Evolutionary conservation across 306 rosid genomes (phyloP), one percentile per base, ranked within the genome.

Genomic region (Cicer yamashitae): DNA sequence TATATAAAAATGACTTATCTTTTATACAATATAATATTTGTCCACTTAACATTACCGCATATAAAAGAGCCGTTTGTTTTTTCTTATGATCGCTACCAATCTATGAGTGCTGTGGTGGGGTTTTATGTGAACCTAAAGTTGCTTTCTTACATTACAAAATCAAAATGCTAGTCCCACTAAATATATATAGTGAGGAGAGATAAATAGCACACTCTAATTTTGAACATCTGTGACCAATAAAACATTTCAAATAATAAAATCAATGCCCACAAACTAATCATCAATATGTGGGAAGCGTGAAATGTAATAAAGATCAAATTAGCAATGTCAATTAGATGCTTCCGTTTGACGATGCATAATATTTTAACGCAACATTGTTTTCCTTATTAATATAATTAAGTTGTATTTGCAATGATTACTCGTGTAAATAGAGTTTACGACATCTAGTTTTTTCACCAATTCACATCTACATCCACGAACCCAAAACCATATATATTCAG

Each of bases 101-200:
- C 11, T 10, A 44, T 66, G n/a, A 70, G 78, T 71, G 59, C 56
- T 25, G 34, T 76, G 77, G 80, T 80, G 80, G 82, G 64, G 45
- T 59, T 76, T 22, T 70, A 9, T 73, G 67, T 47, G 48, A 71
- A 58, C 66, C 67, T 54, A 67, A 77, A 46, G 78, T 77, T 68
- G 63, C 64, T 80, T 79, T 76, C 68, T 40, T 52, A 41, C 22
- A 62, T 78, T 73, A 62, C 77, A 77, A 67, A 73, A 47, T 73
- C 67, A 61, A 81, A 81, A 80, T 84, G 85, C 81, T 40, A 18
- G 56, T 61, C 34, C 64, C 87, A 84, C 86, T 83, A 70, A 41
- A n/a, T n/a, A n/a, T n/a, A 38, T 53, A 67, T 50, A 69, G 67
- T 63, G 79, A 82, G 79, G 77, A 54, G 56, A 64, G 67, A 74